Evolutionary conservation across 306 rosid species (phyloP), one percentile per base, ranked within the genome.

Genomic region (Hippophae gyantsensis): DNA sequence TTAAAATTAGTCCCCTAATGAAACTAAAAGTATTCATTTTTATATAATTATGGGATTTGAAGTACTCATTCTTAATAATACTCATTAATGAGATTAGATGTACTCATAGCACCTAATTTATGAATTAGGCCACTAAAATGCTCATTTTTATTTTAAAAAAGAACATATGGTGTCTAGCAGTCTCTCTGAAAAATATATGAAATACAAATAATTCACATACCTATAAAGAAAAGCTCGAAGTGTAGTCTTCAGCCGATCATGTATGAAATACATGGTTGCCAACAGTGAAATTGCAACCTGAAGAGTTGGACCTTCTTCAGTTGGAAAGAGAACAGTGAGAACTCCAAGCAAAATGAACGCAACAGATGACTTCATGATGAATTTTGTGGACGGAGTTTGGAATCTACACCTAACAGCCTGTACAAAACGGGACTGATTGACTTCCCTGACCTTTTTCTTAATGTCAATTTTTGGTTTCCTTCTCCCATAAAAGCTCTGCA

Each of bases 241-340:
- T 65, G 73, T 92, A 85, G 84, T 81, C 86, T 83, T 86, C 74
- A 92, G 74, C 67, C 96, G 83, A 50, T 92, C 86, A 11, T 85
- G 18, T 66, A 92, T 13, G 73, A 92, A 81, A 77, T 92, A 87
- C 5, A 86, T 58, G 46, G 98, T 92, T 53, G 93, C 96, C 10
- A 92, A 32, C 60, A 92, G 79, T 45, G 98, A 92, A 69, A 87
- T 6, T 59, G 92, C 92, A 0, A 92, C 98, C 81, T 92, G 98
- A 75, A 92, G 85, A 13, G 96, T 92, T 60, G 98, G 98, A 53
- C 98, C 98, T 69, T 87, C 96, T 75, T 92, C 98, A 41, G 98
- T 92, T 68, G 98, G 98, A 65, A 83, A 83, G 53, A 87, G 81
- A 61, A 82, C 72, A 52, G 93, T 85, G 62, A 92, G 85, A 62